These are phyloP conservation scores for Avena atlantica DNA, from an alignment of 176 grass and related monocot genomes.

Conservation along the genomic window DNA sequence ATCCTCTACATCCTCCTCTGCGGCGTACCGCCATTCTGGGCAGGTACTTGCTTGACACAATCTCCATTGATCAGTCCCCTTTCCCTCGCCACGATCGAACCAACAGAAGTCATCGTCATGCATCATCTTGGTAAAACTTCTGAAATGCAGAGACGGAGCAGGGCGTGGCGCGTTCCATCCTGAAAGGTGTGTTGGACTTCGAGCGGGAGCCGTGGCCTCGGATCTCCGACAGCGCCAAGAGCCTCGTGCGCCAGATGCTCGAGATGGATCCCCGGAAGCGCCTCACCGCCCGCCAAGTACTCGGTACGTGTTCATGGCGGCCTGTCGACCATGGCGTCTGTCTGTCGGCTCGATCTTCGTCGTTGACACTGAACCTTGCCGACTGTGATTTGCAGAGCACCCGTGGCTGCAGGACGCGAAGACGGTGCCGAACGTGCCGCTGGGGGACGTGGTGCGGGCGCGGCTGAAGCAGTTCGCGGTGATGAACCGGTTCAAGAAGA, in stretches of 20 bases:
- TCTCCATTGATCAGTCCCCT: background rate
- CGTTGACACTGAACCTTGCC: background rate
- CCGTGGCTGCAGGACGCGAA: constrained; percentile 75
- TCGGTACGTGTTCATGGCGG: too few relatives aligned
- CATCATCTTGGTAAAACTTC: background rate
- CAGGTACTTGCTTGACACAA: background rate
- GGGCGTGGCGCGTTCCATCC: constrained; percentile 74
- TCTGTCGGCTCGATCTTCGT: background rate
- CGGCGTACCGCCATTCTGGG: constrained; percentile 67
- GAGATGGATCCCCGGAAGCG: constrained; percentile 61
- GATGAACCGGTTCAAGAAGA: constrained; percentile 94
- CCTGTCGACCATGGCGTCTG: background rate
- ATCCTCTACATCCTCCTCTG: constrained; percentile 78
- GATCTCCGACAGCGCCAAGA: constrained; percentile 70
- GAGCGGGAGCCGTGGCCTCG: constrained; percentile 69
- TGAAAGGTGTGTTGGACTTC: constrained; percentile 62
- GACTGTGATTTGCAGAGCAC: constrained; percentile 47
- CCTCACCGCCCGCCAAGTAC: constrained; percentile 72
- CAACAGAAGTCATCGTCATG: background rate
- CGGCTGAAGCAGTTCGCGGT: constrained; percentile 80
- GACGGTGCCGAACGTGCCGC: constrained; percentile 61
- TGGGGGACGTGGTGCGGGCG: constrained; percentile 73
- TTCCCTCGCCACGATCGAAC: background rate
- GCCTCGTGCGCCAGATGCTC: constrained; percentile 73
- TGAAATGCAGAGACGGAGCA: constrained; percentile 63